Conservation (phyloP, 2,329 filamentous ascomycete species). For the Sporothrix curviconia region DNA sequence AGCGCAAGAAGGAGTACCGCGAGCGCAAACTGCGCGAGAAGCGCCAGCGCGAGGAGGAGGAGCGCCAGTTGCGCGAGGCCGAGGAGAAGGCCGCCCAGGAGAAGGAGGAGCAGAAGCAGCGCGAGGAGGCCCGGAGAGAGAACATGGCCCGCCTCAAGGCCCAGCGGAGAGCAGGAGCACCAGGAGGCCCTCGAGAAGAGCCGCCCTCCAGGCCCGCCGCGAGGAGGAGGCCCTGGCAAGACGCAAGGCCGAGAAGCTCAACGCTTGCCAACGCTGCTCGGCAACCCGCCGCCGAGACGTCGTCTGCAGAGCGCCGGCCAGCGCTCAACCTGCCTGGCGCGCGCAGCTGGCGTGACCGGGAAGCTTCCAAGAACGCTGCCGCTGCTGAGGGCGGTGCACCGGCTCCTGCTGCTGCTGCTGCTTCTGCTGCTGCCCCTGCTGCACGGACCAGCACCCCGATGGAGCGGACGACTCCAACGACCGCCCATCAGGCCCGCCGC, state of each 20-base stretch:
- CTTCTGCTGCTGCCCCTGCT: constrained; percentile 27
- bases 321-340: constrained; percentile 53
- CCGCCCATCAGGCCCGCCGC: constrained; percentile 39
- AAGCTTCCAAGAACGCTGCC: constrained; percentile 44
- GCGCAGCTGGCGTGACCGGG: constrained; percentile 65
- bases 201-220: constrained; percentile 66
- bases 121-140: constrained; percentile 72
- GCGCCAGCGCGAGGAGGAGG: constrained; percentile 76
- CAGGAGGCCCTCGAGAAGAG: constrained; percentile 62
- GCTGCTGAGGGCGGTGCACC: constrained; percentile 18
- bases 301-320: constrained; percentile 49
- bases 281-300: constrained; percentile 22
- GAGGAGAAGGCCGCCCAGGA: constrained; percentile 76
- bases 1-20: constrained; percentile 80
- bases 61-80: constrained; percentile 71
- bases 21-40: constrained; percentile 79
- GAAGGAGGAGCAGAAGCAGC: constrained; percentile 74
- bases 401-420: constrained; percentile 20
- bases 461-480: constrained; percentile 40
- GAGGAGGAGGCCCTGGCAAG: constrained; percentile 84
- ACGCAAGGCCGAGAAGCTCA: constrained; percentile 57
- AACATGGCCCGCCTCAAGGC: constrained; percentile 62
- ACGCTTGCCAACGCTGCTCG: background rate
- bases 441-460: constrained; percentile 28
- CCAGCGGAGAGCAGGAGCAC: constrained; percentile 57